These are phyloP conservation scores for Sarocladiaceae sp. DNA, from an alignment of 2,329 filamentous ascomycete genomes.

Conservation along the genomic window DNA sequence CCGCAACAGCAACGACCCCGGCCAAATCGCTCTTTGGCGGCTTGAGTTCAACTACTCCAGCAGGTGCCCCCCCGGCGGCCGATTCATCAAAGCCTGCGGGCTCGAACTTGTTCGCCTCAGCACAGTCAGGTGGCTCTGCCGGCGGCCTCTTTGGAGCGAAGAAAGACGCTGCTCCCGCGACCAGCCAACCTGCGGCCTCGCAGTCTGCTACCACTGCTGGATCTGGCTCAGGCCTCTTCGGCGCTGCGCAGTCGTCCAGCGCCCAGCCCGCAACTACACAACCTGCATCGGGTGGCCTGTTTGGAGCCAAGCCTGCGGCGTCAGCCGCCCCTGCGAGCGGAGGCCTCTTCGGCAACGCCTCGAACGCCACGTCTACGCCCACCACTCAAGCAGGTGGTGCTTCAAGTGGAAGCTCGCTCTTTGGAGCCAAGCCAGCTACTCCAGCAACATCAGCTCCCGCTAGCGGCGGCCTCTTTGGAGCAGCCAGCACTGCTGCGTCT, in stretches of 20 bases:
- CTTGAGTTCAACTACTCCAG: slow-evolving; percentile 4
- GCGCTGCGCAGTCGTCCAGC: slow-evolving; percentile 9
- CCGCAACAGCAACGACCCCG: slow-evolving; percentile 9
- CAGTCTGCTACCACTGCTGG: slow-evolving; percentile 17
- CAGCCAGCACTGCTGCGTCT: slow-evolving; percentile 25
- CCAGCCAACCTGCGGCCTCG: background rate
- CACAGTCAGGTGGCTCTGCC: slow-evolving; percentile 12
- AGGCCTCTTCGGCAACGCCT: slow-evolving; percentile 14
- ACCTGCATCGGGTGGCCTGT: slow-evolving; percentile 16
- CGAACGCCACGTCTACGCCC: slow-evolving; percentile 20
- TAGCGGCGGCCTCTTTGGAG: slow-evolving; percentile 25
- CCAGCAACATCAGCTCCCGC: slow-evolving; percentile 24
- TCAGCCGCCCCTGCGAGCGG: slow-evolving; percentile 14
- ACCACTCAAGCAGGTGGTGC: slow-evolving; percentile 18
- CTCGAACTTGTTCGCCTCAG: slow-evolving; percentile 7
- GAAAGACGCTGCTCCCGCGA: slow-evolving; percentile 12
- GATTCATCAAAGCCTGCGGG: slow-evolving; percentile 20
- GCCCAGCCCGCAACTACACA: slow-evolving; percentile 18
- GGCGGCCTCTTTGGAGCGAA: slow-evolving; percentile 20
- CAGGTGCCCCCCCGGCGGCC: slow-evolving; percentile 1
- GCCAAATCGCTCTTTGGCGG: slow-evolving; percentile 3
- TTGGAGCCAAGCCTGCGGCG: slow-evolving; percentile 15
- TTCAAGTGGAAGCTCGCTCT: slow-evolving; percentile 23
- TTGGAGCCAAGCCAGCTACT: slow-evolving; percentile 34
- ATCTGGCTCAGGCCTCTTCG: slow-evolving; percentile 20